Percentiles rank a stretch among this genome's conserved stretches.
Conservation (phyloP, 2,329 filamentous ascomycete genomes). For the Cercospora canescens region DNA sequence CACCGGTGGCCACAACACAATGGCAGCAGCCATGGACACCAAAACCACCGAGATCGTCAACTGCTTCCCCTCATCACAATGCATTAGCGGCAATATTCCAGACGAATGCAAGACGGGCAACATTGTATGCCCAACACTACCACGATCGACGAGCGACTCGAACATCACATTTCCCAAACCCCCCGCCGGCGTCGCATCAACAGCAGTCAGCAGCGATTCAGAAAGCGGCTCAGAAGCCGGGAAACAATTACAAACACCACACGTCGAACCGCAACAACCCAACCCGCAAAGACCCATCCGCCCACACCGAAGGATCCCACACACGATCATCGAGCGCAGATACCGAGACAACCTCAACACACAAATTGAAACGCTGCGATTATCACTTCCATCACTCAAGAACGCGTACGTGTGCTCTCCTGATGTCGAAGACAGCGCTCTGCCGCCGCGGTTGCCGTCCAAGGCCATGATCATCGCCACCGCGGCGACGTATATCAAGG, state of each 20-base stretch:
- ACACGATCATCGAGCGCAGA: slow-evolving; percentile 50
- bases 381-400: slow-evolving; percentile 42
- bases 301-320: slow-evolving; percentile 30
- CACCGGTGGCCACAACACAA: background rate
- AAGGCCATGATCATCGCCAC: slow-evolving; percentile 50
- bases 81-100: slow-evolving; percentile 22
- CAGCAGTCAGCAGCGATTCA: slow-evolving; percentile 22
- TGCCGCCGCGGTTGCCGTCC: slow-evolving; percentile 42
- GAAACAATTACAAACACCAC: slow-evolving; percentile 3
- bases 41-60: slow-evolving; percentile 20
- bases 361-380: slow-evolving; percentile 44
- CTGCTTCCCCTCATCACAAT: slow-evolving; percentile 26
- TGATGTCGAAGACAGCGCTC: slow-evolving; percentile 46
- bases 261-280: background rate
- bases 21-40: slow-evolving; percentile 14
- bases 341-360: slow-evolving; percentile 50
- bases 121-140: slow-evolving; percentile 22
- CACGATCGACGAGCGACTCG: slow-evolving; percentile 9
- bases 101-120: slow-evolving; percentile 24
- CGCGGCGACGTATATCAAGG: slow-evolving; percentile 49
- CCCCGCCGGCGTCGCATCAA: slow-evolving; percentile 13
- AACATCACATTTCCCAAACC: slow-evolving; percentile 17
- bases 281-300: slow-evolving; percentile 17
- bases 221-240: slow-evolving; percentile 19
- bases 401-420: slow-evolving; percentile 39